phyloP scores from a whole-genome alignment of 1,139 yeast genomes.

The Blastobotrys proliferans region DNA sequence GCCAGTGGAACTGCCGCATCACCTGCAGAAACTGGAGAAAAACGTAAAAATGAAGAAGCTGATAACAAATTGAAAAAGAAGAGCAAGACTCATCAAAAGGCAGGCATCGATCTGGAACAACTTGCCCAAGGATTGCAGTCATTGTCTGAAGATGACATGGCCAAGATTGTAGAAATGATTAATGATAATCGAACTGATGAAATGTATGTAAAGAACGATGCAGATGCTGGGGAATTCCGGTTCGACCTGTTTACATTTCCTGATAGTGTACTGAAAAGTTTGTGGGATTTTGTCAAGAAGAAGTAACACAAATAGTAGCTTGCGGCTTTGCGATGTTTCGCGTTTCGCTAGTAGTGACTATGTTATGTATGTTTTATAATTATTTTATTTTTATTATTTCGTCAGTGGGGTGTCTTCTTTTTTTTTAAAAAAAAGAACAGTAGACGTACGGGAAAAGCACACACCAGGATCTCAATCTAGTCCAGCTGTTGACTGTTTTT shows the following conservation, averaged over 20 bases:
- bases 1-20: constrained; percentile 22
- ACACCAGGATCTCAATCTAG: too few species aligned
- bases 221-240: constrained; percentile 95
- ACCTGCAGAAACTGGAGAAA: constrained; percentile 32
- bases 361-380: not conserved
- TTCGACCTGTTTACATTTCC: constrained; percentile 95
- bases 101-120: constrained; percentile 71
- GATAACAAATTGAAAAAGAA: constrained; percentile 41
- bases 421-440: not conserved
- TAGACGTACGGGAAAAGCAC: not conserved
- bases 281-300: constrained; percentile 91
- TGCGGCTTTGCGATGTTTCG: too few species aligned
- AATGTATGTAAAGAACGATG: constrained; percentile 94
- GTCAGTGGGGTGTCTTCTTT: not conserved
- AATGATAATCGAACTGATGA: constrained; percentile 94
- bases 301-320: constrained; percentile 25
- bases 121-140: constrained; percentile 87
- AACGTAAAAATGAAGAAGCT: constrained; percentile 40
- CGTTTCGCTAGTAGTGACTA: too few species aligned
- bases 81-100: constrained; percentile 61
- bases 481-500: too few species aligned
- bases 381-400: not conserved
- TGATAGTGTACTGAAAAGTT: constrained; percentile 81
- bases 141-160: constrained; percentile 84
- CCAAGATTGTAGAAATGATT: constrained; percentile 96